These are phyloP conservation scores for Yamadazyma triangularis DNA, from an alignment of 1,139 yeast species.

Conservation along the genomic window DNA sequence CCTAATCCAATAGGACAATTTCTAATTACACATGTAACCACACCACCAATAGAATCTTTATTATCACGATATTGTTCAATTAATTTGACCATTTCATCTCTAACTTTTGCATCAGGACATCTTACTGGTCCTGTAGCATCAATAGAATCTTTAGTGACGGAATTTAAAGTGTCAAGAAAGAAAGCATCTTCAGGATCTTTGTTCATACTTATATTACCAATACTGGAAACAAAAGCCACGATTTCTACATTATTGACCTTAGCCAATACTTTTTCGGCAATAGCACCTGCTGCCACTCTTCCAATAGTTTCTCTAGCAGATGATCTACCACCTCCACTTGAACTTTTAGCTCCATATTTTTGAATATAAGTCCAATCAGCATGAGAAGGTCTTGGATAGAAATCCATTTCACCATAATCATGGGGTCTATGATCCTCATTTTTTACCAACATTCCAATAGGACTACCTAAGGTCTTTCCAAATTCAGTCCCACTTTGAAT, in stretches of 20 bases:
- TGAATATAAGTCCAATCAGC: constrained; percentile 92
- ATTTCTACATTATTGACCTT: constrained; percentile 84
- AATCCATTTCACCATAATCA: constrained; percentile 91
- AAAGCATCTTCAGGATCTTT: constrained; percentile 63
- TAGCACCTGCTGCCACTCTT: constrained; percentile 97
- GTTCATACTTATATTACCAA: constrained; percentile 74
- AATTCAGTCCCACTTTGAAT: constrained; percentile 94
- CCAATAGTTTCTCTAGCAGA: constrained; percentile 98
- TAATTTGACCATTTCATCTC: constrained; percentile 77
- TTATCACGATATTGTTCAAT: constrained; percentile 85
- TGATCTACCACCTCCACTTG: constrained; percentile 96
- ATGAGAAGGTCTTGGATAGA: constrained; percentile 96
- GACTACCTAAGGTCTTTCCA: constrained; percentile 90
- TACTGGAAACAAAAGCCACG: constrained; percentile 92
- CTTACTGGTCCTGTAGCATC: constrained; percentile 88
- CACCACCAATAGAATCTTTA: constrained; percentile 94
- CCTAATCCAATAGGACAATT: constrained; percentile 93
- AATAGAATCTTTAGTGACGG: constrained; percentile 82
- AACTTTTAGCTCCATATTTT: constrained; percentile 88
- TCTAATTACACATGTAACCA: constrained; percentile 94
- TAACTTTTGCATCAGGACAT: constrained; percentile 76
- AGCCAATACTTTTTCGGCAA: constrained; percentile 84
- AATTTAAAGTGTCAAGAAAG: constrained; percentile 63
- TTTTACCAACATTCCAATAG: constrained; percentile 87
- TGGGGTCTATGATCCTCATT: constrained; percentile 97